These are phyloP conservation scores for Plectosphaerella cucumerina DNA, from an alignment of 2,329 filamentous ascomycete species.

Conservation along the genomic window DNA sequence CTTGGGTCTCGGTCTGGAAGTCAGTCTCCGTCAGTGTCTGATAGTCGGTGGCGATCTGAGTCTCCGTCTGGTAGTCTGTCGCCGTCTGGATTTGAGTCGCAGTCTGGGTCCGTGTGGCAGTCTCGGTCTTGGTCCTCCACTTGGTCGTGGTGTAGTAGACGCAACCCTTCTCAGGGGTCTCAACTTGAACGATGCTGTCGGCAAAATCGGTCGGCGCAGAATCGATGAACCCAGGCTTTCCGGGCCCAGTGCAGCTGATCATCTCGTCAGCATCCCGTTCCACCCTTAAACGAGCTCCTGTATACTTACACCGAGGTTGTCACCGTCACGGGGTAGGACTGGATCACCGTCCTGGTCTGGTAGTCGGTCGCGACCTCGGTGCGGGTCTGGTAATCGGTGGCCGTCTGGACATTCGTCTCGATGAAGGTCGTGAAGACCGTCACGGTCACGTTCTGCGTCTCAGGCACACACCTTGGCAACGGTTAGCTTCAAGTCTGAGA, in stretches of 20 bases:
- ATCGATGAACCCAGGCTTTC: background rate
- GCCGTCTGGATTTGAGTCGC: constrained; percentile 7
- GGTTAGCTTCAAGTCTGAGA: background rate
- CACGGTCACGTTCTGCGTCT: background rate
- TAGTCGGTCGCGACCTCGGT: too few relatives aligned
- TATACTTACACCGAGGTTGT: constrained; percentile 6
- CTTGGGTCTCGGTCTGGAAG: constrained; percentile 1
- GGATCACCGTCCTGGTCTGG: constrained; percentile 5
- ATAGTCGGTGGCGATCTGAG: constrained; percentile 1
- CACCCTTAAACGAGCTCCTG: background rate
- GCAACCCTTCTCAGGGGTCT: constrained; percentile 5
- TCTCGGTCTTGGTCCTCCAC: constrained; percentile 12
- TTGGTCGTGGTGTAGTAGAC: constrained; percentile 12
- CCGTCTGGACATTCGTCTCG: background rate
- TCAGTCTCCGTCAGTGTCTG: background rate
- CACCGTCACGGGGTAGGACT: constrained; percentile 13
- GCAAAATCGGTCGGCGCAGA: background rate
- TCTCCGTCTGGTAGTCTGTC: constrained; percentile 11
- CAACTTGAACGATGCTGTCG: background rate
- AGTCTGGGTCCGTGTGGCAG: background rate
- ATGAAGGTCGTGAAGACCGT: background rate
- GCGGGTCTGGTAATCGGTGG: background rate
- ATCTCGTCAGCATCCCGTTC: background rate
- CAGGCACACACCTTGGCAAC: background rate
- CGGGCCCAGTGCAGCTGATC: background rate